Evolutionary conservation across 805 yeast species (phyloP).

Genomic region (Jamesozyma spencerorum): DNA sequence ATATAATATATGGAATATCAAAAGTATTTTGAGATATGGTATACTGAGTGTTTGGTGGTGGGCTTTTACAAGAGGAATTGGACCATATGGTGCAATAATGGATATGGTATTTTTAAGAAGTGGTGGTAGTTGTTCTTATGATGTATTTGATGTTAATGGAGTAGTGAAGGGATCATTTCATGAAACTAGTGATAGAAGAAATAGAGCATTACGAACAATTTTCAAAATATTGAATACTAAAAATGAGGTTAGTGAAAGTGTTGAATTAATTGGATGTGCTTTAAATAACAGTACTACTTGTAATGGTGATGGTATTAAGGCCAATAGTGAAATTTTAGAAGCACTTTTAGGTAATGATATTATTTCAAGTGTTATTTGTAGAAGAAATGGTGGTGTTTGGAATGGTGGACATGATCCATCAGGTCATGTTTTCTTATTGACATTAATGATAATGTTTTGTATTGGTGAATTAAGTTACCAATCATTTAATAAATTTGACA

Average conservation of each 20-base stretch:
- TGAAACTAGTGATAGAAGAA: slow-evolving; percentile 12
- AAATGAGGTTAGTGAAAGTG: neutral
- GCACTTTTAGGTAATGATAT: no score
- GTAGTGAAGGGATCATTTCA: slow-evolving; percentile 5
- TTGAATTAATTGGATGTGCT: neutral
- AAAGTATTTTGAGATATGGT: slow-evolving; percentile 33
- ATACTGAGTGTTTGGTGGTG: slow-evolving; percentile 73
- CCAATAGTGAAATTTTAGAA: neutral
- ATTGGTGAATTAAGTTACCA: slow-evolving; percentile 42
- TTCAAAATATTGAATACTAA: slow-evolving; percentile 2
- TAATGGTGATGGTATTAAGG: neutral
- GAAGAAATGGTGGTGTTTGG: slow-evolving; percentile 60
- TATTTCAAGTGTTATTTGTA: slow-evolving; percentile 31
- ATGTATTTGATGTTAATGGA: slow-evolving; percentile 14
- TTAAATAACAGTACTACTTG: neutral
- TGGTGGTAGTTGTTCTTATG: slow-evolving; percentile 63
- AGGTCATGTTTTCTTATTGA: slow-evolving; percentile 78
- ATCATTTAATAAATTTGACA: slow-evolving; percentile 7
- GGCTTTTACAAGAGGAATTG: slow-evolving; percentile 65
- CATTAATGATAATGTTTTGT: slow-evolving; percentile 37
- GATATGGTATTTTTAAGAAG: slow-evolving; percentile 70
- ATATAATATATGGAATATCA: neutral
- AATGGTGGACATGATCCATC: slow-evolving; percentile 90
- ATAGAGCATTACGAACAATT: slow-evolving; percentile 10
- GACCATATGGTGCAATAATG: slow-evolving; percentile 69